A percentile compares a stretch with the other conserved stretches of the same genome.
Conservation (phyloP, 1,139 yeast genomes). For the Candida anutae region DNA sequence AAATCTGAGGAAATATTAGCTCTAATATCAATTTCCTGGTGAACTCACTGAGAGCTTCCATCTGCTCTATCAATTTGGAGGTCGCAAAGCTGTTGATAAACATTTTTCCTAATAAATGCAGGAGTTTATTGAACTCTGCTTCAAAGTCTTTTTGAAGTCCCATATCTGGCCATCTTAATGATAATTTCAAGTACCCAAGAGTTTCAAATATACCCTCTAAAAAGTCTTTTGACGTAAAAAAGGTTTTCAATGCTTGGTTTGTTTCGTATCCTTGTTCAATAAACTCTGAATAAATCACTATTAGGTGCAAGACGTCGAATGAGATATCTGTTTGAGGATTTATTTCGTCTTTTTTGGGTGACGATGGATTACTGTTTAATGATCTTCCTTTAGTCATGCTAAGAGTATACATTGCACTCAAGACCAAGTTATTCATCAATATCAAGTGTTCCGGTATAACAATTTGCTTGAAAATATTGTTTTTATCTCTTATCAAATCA, state of each 20-base stretch:
- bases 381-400: slow-evolving; percentile 30
- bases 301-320: slow-evolving; percentile 26
- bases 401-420: slow-evolving; percentile 25
- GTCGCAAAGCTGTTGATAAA: slow-evolving; percentile 21
- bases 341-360: slow-evolving; percentile 15
- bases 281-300: slow-evolving; percentile 26
- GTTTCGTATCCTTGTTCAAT: slow-evolving; percentile 24
- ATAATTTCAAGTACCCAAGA: slow-evolving; percentile 25
- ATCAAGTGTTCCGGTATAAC: slow-evolving; percentile 33
- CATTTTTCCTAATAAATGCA: slow-evolving; percentile 19
- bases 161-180: slow-evolving; percentile 16
- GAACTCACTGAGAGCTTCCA: slow-evolving; percentile 14
- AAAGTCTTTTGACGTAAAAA: slow-evolving; percentile 25
- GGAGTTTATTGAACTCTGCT: slow-evolving; percentile 16
- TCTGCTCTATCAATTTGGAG: slow-evolving; percentile 15
- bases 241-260: slow-evolving; percentile 12
- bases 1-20: slow-evolving; percentile 28
- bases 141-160: slow-evolving; percentile 14
- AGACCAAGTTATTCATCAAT: slow-evolving; percentile 32
- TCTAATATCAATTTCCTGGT: slow-evolving; percentile 25
- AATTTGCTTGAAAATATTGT: slow-evolving; percentile 2
- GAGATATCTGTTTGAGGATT: slow-evolving; percentile 17
- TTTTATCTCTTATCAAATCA: slow-evolving; percentile 3
- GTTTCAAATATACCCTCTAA: slow-evolving; percentile 35
- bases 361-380: slow-evolving; percentile 27